Evolutionary conservation across 2,329 filamentous ascomycete genomes (phyloP).

Genomic region (Colletotrichum acutatum): DNA sequence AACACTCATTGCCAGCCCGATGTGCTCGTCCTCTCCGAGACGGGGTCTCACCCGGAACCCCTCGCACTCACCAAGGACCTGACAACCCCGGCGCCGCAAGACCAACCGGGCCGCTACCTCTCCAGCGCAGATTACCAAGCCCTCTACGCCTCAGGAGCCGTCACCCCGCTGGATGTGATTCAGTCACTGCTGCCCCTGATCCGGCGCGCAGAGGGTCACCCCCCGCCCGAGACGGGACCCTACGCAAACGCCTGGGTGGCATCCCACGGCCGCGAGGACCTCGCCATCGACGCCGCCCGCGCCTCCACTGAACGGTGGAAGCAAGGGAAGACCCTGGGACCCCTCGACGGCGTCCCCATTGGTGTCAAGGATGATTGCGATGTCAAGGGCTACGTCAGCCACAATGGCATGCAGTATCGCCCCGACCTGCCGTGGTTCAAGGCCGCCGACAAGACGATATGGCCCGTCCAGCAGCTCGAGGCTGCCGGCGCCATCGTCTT

Average conservation of each 20-base stretch:
- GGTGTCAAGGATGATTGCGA: slow-evolving; percentile 86
- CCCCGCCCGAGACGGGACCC: slow-evolving; percentile 27
- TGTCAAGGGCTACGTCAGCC: slow-evolving; percentile 76
- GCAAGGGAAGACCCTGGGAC: slow-evolving; percentile 70
- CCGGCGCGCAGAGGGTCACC: slow-evolving; percentile 58
- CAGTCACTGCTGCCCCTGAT: slow-evolving; percentile 79
- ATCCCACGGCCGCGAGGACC: slow-evolving; percentile 64
- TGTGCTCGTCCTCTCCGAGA: slow-evolving; percentile 61
- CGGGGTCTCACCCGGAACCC: slow-evolving; percentile 38
- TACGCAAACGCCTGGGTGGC: slow-evolving; percentile 82
- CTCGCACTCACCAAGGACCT: slow-evolving; percentile 45
- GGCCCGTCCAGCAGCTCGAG: slow-evolving; percentile 77
- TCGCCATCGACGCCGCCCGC: slow-evolving; percentile 74
- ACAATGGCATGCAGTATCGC: slow-evolving; percentile 71
- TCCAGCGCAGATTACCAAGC: slow-evolving; percentile 82
- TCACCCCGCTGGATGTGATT: slow-evolving; percentile 78
- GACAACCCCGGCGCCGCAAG: slow-evolving; percentile 53
- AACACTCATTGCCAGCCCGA: slow-evolving; percentile 56
- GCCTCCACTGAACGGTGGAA: slow-evolving; percentile 80
- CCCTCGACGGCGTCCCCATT: slow-evolving; percentile 85
- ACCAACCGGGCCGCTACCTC: slow-evolving; percentile 66
- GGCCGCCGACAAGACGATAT: slow-evolving; percentile 67
- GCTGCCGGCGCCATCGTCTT: slow-evolving; percentile 80
- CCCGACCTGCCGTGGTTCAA: slow-evolving; percentile 62
- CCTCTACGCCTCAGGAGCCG: slow-evolving; percentile 74